Evolutionary conservation across 352 stramenopile genomes (phyloP), one percentile per base, ranked within the genome.

Genomic region (Phytophthora boehmeriae): DNA sequence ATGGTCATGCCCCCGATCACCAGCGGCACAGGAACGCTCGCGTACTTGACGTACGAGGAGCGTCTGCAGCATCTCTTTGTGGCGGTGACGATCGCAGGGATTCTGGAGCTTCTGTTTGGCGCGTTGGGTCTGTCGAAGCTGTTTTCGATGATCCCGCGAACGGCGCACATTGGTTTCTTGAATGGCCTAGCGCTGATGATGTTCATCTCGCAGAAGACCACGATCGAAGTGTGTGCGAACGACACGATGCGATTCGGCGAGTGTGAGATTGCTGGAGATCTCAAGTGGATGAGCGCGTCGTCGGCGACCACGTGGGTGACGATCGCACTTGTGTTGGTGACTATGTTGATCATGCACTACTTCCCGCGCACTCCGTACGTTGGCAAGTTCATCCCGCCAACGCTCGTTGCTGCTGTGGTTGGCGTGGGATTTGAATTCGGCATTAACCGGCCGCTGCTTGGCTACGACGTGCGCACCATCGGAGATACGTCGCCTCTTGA

Each of bases 111-210:
- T 17, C 25, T 88, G 0, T 92, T 93, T 41, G 91, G 92, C 0
- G 28, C 93, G 2, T 54, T 97, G 4, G 81, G 80, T 2, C 68
- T 98, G 14, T 96, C 90, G 11, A 93, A 90, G 54, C 83, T 98
- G 20, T 96, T 99, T 45, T 78, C 90, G 8, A 86, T 98, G 60
- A 92, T 99, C 42, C 93, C 95, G 0, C 86, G 95, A 63, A 97
- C 93, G 6, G 95, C 97, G 9, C 98, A 98, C 81, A 87, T 98
- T 32, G 95, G 95, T 4, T 99, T 99, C 75, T 86, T 98, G 22
- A 98, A 98, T 74, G 95, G 96, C 2, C 78, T 99, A 32, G 86
- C 93, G 2, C 60, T 98, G 25, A 96, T 99, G 63, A 98, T 99
- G 86, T 90, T 97, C 32, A 75, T 97, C 28, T 96, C 95, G 23